A percentile compares a stretch with the other conserved stretches of the same genome.
Evolutionary conservation across 2,329 filamentous ascomycete genomes (phyloP).

Genomic region (Microcyclospora tardicrescens): DNA sequence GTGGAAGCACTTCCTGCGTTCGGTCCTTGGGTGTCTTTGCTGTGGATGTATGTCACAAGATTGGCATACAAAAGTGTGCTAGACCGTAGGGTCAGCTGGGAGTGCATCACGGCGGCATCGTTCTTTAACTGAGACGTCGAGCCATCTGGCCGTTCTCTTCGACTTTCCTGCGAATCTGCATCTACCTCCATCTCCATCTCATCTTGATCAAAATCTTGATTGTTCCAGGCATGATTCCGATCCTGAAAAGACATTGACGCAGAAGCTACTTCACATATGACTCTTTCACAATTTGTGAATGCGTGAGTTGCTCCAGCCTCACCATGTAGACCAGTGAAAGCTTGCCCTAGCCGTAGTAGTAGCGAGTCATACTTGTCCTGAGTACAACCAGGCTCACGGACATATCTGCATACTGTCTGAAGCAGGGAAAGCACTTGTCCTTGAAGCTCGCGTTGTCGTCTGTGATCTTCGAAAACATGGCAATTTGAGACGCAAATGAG

Average conservation of each 20-base stretch:
- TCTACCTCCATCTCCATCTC: conserved; percentile 55
- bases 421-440: conserved; percentile 15
- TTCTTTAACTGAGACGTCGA: conserved; percentile 34
- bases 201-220: conserved; percentile 38
- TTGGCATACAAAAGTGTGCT: conserved; percentile 13
- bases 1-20: conserved; percentile 3
- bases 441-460: conserved; percentile 17
- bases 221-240: conserved; percentile 5
- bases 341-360: conserved; percentile 23
- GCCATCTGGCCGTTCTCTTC: conserved; percentile 24
- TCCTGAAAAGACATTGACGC: conserved; percentile 4
- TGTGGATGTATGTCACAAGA: conserved; percentile 2
- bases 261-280: conserved; percentile 10
- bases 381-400: conserved; percentile 26
- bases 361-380: conserved; percentile 32
- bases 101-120: conserved; percentile 19
- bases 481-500: conserved; percentile 19
- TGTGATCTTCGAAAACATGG: conserved; percentile 14
- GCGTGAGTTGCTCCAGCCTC: neutral
- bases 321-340: conserved; percentile 7
- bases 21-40: neutral
- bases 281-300: conserved; percentile 8
- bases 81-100: conserved; percentile 9
- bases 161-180: conserved; percentile 48
- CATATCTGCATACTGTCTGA: conserved; percentile 21